Conservation (phyloP, 179 eudicot genomes). For the Silene vulgaris region DNA sequence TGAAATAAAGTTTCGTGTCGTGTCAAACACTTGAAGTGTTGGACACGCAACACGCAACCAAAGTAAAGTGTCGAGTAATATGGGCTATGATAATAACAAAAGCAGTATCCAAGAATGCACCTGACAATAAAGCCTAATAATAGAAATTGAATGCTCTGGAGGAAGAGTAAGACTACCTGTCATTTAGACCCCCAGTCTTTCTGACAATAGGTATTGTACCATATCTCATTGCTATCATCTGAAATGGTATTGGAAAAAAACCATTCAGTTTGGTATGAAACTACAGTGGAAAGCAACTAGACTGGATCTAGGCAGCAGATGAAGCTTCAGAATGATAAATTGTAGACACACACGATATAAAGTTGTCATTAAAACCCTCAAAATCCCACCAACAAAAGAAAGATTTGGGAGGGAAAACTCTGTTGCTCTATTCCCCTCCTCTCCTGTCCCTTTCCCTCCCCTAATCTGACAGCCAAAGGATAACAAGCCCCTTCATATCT, state of each 20-base stretch:
- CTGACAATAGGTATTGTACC: slow-evolving; percentile 79
- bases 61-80: no score
- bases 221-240: slow-evolving; percentile 99
- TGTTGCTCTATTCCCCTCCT: no score
- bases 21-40: no score
- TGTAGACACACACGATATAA: background rate
- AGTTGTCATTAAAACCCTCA: background rate
- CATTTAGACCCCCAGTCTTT: slow-evolving; percentile 89
- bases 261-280: background rate
- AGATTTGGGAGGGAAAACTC: no score
- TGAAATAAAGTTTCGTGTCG: no score
- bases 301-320: slow-evolving; percentile 4
- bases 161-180: slow-evolving; percentile 48
- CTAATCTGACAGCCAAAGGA: background rate
- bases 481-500: background rate
- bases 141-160: background rate
- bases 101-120: background rate
- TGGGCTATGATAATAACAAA: no score
- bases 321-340: background rate
- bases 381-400: no score
- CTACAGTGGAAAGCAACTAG: background rate
- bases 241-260: slow-evolving; percentile 15
- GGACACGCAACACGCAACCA: no score
- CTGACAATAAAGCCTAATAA: background rate
- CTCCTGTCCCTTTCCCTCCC: no score